Evolutionary conservation across 1,284 basidiomycete genomes (phyloP), one percentile per base, ranked within the genome.

Genomic region (Schizophyllum commune): DNA sequence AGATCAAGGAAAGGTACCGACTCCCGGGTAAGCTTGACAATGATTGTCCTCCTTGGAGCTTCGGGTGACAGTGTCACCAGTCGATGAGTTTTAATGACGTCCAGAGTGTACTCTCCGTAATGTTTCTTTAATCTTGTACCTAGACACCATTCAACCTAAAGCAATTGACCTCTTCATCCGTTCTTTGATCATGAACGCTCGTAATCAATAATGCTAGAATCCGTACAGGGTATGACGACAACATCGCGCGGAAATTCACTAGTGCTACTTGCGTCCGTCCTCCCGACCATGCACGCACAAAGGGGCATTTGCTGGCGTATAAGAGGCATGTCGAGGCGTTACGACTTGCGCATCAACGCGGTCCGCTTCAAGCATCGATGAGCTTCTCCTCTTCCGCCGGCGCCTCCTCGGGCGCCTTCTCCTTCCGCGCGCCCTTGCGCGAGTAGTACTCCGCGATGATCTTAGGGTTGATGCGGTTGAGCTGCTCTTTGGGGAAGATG

Each of bases 401-500:
- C 62, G 78, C 73, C 77, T 84, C 89, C 79, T 82, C 86, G 61
- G 79, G 81, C 56, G 84, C 53, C 53, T 55, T 55, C 53, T 55
- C 53, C 53, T 55, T 55, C 53, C 27, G 9, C 53, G 53, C 53
- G 53, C 20, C 74, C 77, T 92, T 92, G 70, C 92, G 86, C 32
- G 82, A 87, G 71, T 94, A 94, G 73, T 86, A 94, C 77, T 94
- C 91, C 62, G 83, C 82, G 69, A 94, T 89, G 71, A 94, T 92
- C 83, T 91, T 92, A 69, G 92, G 92, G 70, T 85, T 93, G 79
- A 96, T 94, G 69, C 96, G 90, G 80, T 98, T 98, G 65, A 99
- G 84, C 76, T 95, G 93, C 77, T 98, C 96, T 79, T 97, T 96
- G 68, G 97, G 97, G 91, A 99, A 98, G 76, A 97, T 97, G 68